These are phyloP conservation scores for Hypocrella siamensis DNA, from an alignment of 2,329 filamentous ascomycete species.

Conservation along the genomic window DNA sequence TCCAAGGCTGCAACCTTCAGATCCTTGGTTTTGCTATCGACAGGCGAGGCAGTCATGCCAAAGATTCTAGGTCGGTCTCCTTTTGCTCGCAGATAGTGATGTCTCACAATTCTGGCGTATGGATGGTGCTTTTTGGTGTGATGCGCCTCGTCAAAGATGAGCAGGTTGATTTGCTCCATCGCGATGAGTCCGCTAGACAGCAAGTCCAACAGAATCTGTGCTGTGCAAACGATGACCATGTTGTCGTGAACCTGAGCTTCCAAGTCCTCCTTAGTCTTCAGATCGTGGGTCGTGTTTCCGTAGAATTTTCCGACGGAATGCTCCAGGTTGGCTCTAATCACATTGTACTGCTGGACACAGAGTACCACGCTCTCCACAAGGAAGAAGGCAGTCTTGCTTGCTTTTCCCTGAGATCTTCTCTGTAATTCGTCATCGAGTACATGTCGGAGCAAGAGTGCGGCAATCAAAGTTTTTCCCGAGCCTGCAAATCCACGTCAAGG, in stretches of 20 bases:
- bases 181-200: constrained; percentile 64
- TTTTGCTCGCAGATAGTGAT: constrained; percentile 51
- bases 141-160: constrained; percentile 93
- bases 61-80: constrained; percentile 58
- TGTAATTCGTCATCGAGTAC: constrained; percentile 65
- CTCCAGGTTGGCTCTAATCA: constrained; percentile 68
- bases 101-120: constrained; percentile 79
- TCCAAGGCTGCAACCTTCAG: constrained; percentile 53
- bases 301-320: constrained; percentile 59
- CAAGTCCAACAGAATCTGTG: constrained; percentile 68
- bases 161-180: constrained; percentile 72
- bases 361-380: constrained; percentile 80
- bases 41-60: constrained; percentile 93
- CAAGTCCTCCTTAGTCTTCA: constrained; percentile 31
- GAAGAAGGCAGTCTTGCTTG: constrained; percentile 64
- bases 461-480: constrained; percentile 92
- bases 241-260: constrained; percentile 39
- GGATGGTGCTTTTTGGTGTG: constrained; percentile 89
- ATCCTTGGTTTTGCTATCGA: constrained; percentile 61
- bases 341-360: constrained; percentile 76
- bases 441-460: constrained; percentile 67
- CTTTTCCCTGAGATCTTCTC: constrained; percentile 42
- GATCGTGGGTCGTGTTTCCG: constrained; percentile 42
- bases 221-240: constrained; percentile 85
- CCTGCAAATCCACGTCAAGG: constrained; percentile 28